phyloP scores from a whole-genome alignment of 2,329 filamentous ascomycete species.

The Cercospora zeina region DNA sequence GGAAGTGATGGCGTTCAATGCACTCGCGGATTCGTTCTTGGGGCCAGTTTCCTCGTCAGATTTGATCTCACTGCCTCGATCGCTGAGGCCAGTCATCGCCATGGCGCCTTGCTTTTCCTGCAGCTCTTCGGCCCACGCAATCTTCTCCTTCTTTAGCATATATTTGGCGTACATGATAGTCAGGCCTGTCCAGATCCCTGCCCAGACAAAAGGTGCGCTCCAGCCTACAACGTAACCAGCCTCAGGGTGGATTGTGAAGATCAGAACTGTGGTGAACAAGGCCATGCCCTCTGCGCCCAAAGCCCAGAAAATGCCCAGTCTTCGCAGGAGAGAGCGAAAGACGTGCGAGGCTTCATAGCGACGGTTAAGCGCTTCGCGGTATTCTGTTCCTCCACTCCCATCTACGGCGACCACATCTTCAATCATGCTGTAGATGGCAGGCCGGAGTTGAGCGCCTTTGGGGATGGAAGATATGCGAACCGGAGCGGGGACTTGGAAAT shows the following conservation, averaged over 20 bases:
- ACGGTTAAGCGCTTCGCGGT: constrained; percentile 53
- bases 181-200: constrained; percentile 49
- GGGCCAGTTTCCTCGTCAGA: background rate
- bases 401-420: constrained; percentile 58
- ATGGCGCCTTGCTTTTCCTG: constrained; percentile 30
- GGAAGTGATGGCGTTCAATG: background rate
- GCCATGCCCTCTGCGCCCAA: constrained; percentile 47
- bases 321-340: constrained; percentile 56
- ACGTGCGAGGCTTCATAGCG: constrained; percentile 56
- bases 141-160: constrained; percentile 40
- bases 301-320: constrained; percentile 56
- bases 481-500: constrained; percentile 49
- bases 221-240: constrained; percentile 54
- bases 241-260: constrained; percentile 51
- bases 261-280: constrained; percentile 46
- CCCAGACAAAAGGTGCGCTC: constrained; percentile 54
- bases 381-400: constrained; percentile 55
- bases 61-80: constrained; percentile 15
- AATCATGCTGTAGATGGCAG: constrained; percentile 57
- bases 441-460: constrained; percentile 53
- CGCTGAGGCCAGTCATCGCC: constrained; percentile 10
- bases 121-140: constrained; percentile 41
- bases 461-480: constrained; percentile 56
- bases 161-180: constrained; percentile 51
- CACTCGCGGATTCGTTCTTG: background rate